phyloP scores from a whole-genome alignment of 345 rosid genomes.

The Bruguiera parviflora region DNA sequence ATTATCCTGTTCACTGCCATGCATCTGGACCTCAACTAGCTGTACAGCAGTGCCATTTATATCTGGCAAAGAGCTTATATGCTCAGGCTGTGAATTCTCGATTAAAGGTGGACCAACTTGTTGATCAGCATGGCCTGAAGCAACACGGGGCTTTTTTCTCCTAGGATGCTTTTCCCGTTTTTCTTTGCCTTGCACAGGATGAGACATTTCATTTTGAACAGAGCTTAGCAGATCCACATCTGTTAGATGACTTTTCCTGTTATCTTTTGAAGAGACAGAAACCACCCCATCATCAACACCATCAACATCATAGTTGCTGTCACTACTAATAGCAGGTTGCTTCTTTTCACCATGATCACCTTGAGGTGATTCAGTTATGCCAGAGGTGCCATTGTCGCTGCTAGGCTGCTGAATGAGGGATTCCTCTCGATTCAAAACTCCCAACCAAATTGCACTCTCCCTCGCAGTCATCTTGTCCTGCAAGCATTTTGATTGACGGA shows the following conservation, averaged over 20 bases:
- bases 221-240: conserved; percentile 35
- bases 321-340: conserved; percentile 48
- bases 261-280: conserved; percentile 82
- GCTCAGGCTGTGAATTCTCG: conserved; percentile 33
- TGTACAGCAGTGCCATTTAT: conserved; percentile 46
- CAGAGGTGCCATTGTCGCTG: conserved; percentile 80
- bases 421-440: conserved; percentile 82
- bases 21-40: conserved; percentile 41
- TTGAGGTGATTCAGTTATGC: conserved; percentile 60
- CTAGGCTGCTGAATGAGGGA: conserved; percentile 72
- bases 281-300: conserved; percentile 64
- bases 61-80: conserved; percentile 49
- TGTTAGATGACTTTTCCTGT: conserved; percentile 37
- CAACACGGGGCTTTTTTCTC: conserved; percentile 43
- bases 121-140: conserved; percentile 33
- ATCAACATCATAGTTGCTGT: conserved; percentile 86
- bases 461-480: conserved; percentile 99
- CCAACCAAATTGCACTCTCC: conserved; percentile 98
- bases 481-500: conserved; percentile 92
- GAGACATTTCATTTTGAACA: conserved; percentile 18
- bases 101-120: conserved; percentile 27
- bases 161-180: conserved; percentile 36
- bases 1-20: conserved; percentile 32
- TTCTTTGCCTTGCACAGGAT: conserved; percentile 37
- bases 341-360: conserved; percentile 45